A percentile compares a stretch with the other conserved stretches of the same genome.
These are phyloP conservation scores for Plasmodium inui DNA, from an alignment of 169 alveolate species.

Conservation along the genomic window DNA sequence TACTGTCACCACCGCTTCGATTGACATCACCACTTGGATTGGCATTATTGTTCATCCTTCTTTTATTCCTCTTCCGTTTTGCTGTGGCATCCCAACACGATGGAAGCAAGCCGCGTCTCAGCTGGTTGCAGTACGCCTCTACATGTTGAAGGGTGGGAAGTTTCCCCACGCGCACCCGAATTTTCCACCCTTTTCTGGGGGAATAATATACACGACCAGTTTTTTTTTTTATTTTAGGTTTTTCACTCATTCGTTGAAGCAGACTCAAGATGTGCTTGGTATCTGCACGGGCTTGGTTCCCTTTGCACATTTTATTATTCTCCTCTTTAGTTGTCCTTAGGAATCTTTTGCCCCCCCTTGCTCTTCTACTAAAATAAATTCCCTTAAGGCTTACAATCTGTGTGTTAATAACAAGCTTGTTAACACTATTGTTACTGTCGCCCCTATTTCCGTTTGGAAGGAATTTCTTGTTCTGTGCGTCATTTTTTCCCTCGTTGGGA, in stretches of 20 bases:
- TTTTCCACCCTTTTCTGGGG: slow-evolving; percentile 5
- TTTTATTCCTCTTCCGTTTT: neutral
- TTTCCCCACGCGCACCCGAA: neutral
- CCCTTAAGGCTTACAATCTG: slow-evolving; percentile 41
- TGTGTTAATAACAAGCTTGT: slow-evolving; percentile 52
- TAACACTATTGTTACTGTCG: slow-evolving; percentile 1
- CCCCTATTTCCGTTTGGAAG: neutral
- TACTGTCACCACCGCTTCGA: neutral
- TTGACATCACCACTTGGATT: neutral
- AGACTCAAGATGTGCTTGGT: neutral
- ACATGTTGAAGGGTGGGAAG: neutral
- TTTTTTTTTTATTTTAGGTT: neutral
- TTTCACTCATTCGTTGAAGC: neutral
- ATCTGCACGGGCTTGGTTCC: neutral
- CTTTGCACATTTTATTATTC: neutral
- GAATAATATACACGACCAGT: slow-evolving; percentile 1
- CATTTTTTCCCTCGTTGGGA: neutral
- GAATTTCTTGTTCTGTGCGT: neutral
- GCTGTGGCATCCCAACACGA: neutral
- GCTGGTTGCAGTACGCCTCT: neutral
- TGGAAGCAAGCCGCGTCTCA: slow-evolving; percentile 5
- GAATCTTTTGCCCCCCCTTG: neutral
- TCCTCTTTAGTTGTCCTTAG: neutral
- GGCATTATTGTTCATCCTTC: neutral
- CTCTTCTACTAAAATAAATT: slow-evolving; percentile 1